A percentile compares a stretch with the other conserved stretches of the same genome.
Evolutionary conservation across 1,284 basidiomycete species (phyloP).

Genomic region (Microbotryum intermedium): DNA sequence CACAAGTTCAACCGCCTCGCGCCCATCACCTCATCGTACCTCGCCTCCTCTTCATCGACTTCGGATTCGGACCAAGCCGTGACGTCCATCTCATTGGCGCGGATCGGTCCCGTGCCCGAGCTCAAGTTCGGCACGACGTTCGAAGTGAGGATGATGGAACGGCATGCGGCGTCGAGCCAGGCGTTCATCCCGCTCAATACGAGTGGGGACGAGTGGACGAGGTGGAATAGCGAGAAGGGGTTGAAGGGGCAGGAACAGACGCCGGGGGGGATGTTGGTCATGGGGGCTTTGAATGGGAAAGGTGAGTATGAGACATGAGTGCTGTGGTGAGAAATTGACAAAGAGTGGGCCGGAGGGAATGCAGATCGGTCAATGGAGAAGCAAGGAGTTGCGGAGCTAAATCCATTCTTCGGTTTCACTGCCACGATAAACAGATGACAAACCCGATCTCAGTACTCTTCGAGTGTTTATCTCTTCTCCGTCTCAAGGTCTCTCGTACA

Average conservation of each 20-base stretch:
- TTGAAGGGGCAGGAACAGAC: background rate
- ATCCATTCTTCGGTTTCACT: too few species aligned
- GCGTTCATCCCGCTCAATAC: constrained; percentile 6
- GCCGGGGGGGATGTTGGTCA: constrained; percentile 1
- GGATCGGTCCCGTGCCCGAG: background rate
- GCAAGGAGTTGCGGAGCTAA: background rate
- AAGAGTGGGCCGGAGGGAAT: background rate
- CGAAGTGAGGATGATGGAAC: constrained; percentile 5
- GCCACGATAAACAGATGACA: background rate
- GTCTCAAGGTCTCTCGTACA: constrained; percentile 1
- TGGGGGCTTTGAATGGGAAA: background rate
- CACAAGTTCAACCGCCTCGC: constrained; percentile 10
- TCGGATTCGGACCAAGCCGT: background rate
- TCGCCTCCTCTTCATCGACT: background rate
- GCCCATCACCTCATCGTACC: constrained; percentile 5
- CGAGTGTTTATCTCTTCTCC: constrained; percentile 1
- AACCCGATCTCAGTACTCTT: background rate
- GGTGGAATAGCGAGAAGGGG: background rate
- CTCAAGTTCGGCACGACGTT: background rate
- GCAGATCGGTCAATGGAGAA: background rate
- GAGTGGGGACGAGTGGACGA: background rate
- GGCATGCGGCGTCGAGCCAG: constrained; percentile 4
- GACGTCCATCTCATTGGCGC: background rate
- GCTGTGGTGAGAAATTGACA: background rate
- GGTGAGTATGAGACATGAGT: background rate